phyloP scores from a whole-genome alignment of 2,329 filamentous ascomycete species.

The Arthrobotrys megalospora region DNA sequence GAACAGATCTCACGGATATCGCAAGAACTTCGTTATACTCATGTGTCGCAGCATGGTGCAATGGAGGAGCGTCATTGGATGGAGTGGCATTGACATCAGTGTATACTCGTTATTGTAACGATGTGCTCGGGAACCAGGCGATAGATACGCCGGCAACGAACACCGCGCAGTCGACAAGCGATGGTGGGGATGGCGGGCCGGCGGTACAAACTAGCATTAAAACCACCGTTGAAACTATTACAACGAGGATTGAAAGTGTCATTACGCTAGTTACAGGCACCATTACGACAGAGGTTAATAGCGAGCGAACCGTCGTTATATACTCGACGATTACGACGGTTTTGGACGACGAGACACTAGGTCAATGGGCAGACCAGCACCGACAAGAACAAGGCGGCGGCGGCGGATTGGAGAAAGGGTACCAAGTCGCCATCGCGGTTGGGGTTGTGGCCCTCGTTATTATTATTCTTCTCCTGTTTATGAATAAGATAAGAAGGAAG shows the following conservation, averaged over 20 bases:
- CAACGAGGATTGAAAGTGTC: conserved; percentile 24
- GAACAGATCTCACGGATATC: conserved; percentile 49
- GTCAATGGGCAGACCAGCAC: conserved; percentile 8
- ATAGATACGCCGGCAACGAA: conserved; percentile 3
- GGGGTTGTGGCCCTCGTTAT: conserved; percentile 42
- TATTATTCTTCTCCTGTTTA: conserved; percentile 36
- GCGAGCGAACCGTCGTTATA: conserved; percentile 23
- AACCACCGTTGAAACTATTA: conserved; percentile 31
- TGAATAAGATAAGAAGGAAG: conserved; percentile 44
- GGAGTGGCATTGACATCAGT: conserved; percentile 25
- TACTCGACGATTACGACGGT: conserved; percentile 39
- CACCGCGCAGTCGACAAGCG: conserved; percentile 11
- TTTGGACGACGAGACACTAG: conserved; percentile 24
- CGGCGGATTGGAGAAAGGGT: conserved; percentile 33
- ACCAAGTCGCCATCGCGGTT: conserved; percentile 40
- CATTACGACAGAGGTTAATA: conserved; percentile 35
- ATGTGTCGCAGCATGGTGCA: conserved; percentile 18
- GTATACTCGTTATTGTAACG: conserved; percentile 35
- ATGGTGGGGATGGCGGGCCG: not conserved
- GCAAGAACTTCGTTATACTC: conserved; percentile 7
- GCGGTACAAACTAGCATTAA: conserved; percentile 25
- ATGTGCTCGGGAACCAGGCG: not conserved
- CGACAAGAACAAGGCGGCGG: conserved; percentile 19
- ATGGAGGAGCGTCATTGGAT: conserved; percentile 21
- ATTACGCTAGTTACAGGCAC: conserved; percentile 33